Evolutionary conservation across 2,329 filamentous ascomycete species (phyloP).

Genomic region (Botrytis porri): DNA sequence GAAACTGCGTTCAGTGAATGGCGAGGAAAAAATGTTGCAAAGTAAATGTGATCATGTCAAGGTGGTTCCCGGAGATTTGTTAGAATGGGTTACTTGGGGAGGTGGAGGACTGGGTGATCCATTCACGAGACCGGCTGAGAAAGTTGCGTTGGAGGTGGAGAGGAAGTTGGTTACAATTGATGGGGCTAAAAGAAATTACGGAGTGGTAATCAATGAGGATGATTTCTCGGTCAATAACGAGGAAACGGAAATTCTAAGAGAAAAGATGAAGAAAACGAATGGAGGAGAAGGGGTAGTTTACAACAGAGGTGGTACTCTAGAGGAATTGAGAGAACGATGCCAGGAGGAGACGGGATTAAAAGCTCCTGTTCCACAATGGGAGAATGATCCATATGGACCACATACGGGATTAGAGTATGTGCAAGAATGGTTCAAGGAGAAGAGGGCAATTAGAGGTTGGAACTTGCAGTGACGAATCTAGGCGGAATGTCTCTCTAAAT

Average conservation of each 20-base stretch:
- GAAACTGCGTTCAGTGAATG: not conserved
- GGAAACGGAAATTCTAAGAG: not conserved
- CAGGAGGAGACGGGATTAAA: conserved; percentile 10
- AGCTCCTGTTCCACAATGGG: conserved; percentile 11
- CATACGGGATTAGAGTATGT: conserved; percentile 13
- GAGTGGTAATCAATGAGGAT: conserved; percentile 3
- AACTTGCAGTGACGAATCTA: not conserved
- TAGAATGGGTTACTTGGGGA: conserved; percentile 17
- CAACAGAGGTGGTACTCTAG: conserved; percentile 8
- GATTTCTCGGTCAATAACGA: conserved; percentile 2
- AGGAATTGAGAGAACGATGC: not conserved
- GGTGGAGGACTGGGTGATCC: conserved; percentile 9
- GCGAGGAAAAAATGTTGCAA: not conserved
- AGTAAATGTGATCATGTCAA: conserved; percentile 16
- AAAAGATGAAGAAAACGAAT: not conserved
- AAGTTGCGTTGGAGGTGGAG: conserved; percentile 15
- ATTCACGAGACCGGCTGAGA: conserved; percentile 5
- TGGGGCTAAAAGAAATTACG: conserved; percentile 2
- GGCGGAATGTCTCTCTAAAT: not conserved
- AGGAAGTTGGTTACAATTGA: conserved; percentile 1
- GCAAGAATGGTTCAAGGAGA: conserved; percentile 11
- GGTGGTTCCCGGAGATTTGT: conserved; percentile 7
- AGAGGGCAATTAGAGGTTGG: not conserved
- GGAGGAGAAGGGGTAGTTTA: not conserved
- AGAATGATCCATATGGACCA: conserved; percentile 13